A percentile compares a stretch with the other conserved stretches of the same genome.
These are phyloP conservation scores for Exophiala spinifera DNA, from an alignment of 2,329 filamentous ascomycete species.

Conservation along the genomic window DNA sequence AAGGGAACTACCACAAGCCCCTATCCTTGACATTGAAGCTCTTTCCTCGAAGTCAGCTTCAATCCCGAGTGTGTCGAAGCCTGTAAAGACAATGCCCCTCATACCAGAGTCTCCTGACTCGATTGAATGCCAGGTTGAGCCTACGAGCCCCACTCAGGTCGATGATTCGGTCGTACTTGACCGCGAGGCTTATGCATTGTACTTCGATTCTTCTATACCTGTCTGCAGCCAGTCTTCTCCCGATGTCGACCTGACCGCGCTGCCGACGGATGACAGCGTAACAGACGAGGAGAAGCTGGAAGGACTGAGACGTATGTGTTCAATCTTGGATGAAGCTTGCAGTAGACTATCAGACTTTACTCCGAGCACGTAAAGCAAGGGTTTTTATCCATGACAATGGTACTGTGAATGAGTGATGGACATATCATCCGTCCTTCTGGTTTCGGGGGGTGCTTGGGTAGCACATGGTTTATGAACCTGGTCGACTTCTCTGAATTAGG, in stretches of 20 bases:
- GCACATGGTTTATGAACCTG: not conserved
- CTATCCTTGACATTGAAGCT: conserved; percentile 56
- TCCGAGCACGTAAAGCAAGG: conserved; percentile 13
- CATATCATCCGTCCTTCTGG: too few species aligned
- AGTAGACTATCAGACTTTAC: conserved; percentile 14
- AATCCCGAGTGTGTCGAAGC: not conserved
- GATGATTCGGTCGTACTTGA: conserved; percentile 49
- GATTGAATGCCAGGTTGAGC: conserved; percentile 34
- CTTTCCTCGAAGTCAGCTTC: conserved; percentile 67
- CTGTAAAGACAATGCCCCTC: conserved; percentile 14
- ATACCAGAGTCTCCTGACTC: conserved; percentile 22
- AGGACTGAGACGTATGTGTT: conserved; percentile 17
- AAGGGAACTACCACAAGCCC: conserved; percentile 65
- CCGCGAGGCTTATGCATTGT: conserved; percentile 14
- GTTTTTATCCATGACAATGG: not conserved
- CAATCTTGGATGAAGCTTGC: conserved; percentile 23
- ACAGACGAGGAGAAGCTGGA: conserved; percentile 13
- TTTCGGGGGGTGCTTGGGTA: not conserved
- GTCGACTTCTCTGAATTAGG: not conserved
- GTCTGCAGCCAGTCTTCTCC: conserved; percentile 15
- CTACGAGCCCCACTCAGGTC: conserved; percentile 51
- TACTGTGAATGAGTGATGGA: too few species aligned
- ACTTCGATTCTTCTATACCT: conserved; percentile 12
- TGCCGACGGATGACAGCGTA: not conserved
- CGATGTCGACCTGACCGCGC: not conserved